A percentile compares a stretch with the other conserved stretches of the same genome.
Evolutionary conservation across 2,329 filamentous ascomycete genomes (phyloP).

Genomic region (Colletotrichum tanaceti): DNA sequence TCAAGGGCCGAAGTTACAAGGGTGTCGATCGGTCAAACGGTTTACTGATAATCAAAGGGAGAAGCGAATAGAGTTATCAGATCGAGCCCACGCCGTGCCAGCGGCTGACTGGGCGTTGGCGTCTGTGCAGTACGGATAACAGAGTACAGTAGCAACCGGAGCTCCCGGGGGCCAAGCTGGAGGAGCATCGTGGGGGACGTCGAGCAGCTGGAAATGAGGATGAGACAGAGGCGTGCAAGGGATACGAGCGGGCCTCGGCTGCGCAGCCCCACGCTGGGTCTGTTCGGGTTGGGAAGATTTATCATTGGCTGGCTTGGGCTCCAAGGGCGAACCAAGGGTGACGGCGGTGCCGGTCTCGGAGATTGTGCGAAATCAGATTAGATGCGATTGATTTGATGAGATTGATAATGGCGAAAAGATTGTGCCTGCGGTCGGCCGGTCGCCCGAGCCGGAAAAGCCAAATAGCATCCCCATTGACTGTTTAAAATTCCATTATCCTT

Average conservation of each 20-base stretch:
- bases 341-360: slow-evolving; percentile 30
- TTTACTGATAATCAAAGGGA: background rate
- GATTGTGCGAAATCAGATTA: slow-evolving; percentile 31
- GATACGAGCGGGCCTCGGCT: slow-evolving; percentile 9
- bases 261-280: slow-evolving; percentile 14
- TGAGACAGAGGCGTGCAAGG: slow-evolving; percentile 17
- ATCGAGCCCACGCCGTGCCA: slow-evolving; percentile 33
- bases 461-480: background rate
- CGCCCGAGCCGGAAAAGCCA: slow-evolving; percentile 8
- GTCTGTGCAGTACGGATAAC: no score
- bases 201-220: slow-evolving; percentile 31
- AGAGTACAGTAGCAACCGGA: background rate
- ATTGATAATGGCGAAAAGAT: slow-evolving; percentile 39
- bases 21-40: slow-evolving; percentile 14
- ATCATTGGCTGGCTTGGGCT: slow-evolving; percentile 3
- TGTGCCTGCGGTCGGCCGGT: slow-evolving; percentile 14
- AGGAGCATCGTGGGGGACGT: slow-evolving; percentile 4
- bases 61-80: slow-evolving; percentile 38
- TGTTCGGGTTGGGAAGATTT: slow-evolving; percentile 1
- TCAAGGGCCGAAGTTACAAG: background rate
- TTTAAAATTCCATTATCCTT: no score
- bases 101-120: slow-evolving; percentile 2
- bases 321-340: background rate
- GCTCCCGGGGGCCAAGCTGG: slow-evolving; percentile 10
- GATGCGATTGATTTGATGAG: slow-evolving; percentile 42